Percentiles rank a stretch among this genome's conserved stretches.
Conservation (phyloP, 257 asterid genomes). For the Perilla frutescens region DNA sequence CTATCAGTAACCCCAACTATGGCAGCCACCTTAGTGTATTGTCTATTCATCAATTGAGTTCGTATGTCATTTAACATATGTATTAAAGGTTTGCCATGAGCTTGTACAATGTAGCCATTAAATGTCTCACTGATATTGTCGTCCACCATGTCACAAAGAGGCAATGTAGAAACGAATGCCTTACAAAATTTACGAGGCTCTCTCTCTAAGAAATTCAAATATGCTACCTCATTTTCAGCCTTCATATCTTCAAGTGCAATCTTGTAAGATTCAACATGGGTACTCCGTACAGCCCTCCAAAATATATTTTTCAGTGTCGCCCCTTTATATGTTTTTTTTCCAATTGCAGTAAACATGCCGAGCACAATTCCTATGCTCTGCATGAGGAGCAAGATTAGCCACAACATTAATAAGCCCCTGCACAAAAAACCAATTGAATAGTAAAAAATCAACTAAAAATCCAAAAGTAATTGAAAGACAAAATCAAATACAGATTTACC, state of each 20-base stretch:
- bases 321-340: not conserved
- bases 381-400: not conserved
- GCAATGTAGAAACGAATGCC: no score
- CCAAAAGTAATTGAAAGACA: no score
- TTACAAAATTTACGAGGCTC: no score
- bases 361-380: no score
- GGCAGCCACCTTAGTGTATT: not conserved
- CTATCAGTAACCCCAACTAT: not conserved
- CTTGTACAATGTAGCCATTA: not conserved
- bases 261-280: not conserved
- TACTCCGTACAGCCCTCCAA: not conserved
- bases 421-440: no score
- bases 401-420: not conserved
- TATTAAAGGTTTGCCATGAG: not conserved
- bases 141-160: not conserved
- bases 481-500: not conserved
- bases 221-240: no score
- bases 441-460: no score
- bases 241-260: no score
- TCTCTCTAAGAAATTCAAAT: no score
- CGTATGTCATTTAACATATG: not conserved
- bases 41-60: not conserved
- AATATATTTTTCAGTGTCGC: not conserved
- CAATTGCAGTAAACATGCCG: not conserved
- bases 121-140: conserved; percentile 1